Conservation (phyloP, 176 grass and related monocot species). For the Paspalum notatum region DNA sequence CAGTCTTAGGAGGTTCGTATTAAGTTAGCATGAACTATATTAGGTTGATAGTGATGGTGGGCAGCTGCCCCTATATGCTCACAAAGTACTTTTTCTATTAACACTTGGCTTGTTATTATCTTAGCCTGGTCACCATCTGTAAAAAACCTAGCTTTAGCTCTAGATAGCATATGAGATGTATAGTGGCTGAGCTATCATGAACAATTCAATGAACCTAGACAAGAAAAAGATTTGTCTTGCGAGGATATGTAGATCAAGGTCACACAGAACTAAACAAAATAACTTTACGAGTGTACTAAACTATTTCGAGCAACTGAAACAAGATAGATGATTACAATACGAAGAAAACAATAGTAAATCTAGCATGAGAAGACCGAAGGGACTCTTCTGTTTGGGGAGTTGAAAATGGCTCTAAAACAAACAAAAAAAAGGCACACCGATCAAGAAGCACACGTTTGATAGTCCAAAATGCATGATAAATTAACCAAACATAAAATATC, state of each 20-base stretch:
- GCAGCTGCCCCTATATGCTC: too few relatives aligned
- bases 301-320: neutral
- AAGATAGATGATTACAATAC: neutral
- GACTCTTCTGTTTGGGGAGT: neutral
- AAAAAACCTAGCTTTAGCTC: neutral
- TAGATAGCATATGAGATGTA: neutral
- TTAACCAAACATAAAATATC: neutral
- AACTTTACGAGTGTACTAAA: neutral
- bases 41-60: too few relatives aligned
- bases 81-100: neutral
- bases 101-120: neutral
- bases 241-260: neutral
- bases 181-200: neutral
- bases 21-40: too few relatives aligned
- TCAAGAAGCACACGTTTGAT: neutral
- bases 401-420: neutral
- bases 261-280: neutral
- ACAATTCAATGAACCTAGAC: slow-evolving; percentile 23
- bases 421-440: slow-evolving; percentile 4
- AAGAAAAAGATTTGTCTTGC: slow-evolving; percentile 23
- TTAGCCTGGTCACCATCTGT: neutral
- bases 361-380: slow-evolving; percentile 7
- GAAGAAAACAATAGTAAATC: neutral
- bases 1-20: neutral
- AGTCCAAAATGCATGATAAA: neutral